Evolutionary conservation across 306 rosid species (phyloP), one percentile per base, ranked within the genome.

Genomic region (Prunus padus): DNA sequence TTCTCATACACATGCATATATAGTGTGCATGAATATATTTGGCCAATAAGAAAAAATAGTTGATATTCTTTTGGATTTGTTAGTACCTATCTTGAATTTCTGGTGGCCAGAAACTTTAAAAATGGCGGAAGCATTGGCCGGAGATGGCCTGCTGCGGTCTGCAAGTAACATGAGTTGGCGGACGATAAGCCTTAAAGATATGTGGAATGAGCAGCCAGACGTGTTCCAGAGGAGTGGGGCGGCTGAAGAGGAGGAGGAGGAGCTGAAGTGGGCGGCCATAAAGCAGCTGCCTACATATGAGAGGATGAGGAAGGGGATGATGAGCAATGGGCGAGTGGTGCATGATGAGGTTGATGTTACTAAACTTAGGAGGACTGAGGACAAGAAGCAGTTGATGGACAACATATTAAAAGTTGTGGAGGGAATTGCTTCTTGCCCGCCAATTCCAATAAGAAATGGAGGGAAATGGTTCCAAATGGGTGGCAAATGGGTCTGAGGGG

Each of bases 211-310:
- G 45, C 76, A 80, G 45, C 83, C 84, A 30, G 92, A 92, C 8
- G 85, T 85, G 65, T 90, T 92, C 62, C 69, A 67, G 42, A 30
- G 84, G 68, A 89, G 93, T 0, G 85, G 59, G 59, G 69, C 67
- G 11, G 84, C 49, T 44, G 84, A 88, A 14, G 93, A 92, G 15
- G 94, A 90, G 71, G 80, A 87, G 46, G 80, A 87, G 46, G 89
- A 90, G 76, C 83, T 92, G 66, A 85, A 30, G 16, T 92, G 96
- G 98, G 98, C 91, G 8, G 97, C 96, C 26, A 83, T 92, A 4
- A 92, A 92, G 20, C 79, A 94, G 69, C 71, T 92, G 63, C 98
- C 98, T 0, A 90, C 96, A 6, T 83, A 84, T 60, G 92, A 92
- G 3, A 79, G 96, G 63, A 65, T 92, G 84, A 80, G 84, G 49